Percentiles rank a stretch among this genome's conserved stretches.
These are phyloP conservation scores for Mortierella sp. DNA, from an alignment of 371 early-diverging fungal genomes.

Conservation along the genomic window DNA sequence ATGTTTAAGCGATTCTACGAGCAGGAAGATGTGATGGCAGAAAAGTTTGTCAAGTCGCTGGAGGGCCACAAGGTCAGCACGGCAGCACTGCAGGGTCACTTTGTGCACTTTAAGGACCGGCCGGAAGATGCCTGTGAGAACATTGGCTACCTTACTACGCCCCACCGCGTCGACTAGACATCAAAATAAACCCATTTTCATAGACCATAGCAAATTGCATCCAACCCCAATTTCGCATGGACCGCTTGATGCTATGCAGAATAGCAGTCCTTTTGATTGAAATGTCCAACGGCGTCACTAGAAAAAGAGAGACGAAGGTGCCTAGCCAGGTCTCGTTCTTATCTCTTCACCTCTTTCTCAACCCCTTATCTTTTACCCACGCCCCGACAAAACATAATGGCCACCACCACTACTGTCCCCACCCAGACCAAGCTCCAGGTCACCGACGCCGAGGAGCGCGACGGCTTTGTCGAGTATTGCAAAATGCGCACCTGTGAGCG, in stretches of 20 bases:
- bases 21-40: constrained; percentile 68
- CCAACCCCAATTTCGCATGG: background rate
- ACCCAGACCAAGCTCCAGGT: constrained; percentile 22
- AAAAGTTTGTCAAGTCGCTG: constrained; percentile 75
- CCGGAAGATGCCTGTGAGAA: constrained; percentile 78
- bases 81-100: constrained; percentile 96
- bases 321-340: background rate
- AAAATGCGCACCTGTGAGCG: constrained; percentile 50
- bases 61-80: constrained; percentile 75
- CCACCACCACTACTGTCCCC: constrained; percentile 9
- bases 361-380: background rate
- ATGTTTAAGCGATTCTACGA: constrained; percentile 96
- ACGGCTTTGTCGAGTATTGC: constrained; percentile 56
- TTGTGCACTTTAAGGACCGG: constrained; percentile 88
- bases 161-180: constrained; percentile 18
- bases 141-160: constrained; percentile 43
- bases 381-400: constrained; percentile 7
- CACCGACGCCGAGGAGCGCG: constrained; percentile 50
- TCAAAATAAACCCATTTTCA: background rate
- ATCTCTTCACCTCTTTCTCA: background rate
- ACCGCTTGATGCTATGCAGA: background rate
- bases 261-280: constrained; percentile 1
- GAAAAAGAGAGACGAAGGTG: background rate
- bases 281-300: background rate
- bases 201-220: background rate